phyloP scores from a whole-genome alignment of 179 eudicot genomes.

The Carnegiea gigantea region DNA sequence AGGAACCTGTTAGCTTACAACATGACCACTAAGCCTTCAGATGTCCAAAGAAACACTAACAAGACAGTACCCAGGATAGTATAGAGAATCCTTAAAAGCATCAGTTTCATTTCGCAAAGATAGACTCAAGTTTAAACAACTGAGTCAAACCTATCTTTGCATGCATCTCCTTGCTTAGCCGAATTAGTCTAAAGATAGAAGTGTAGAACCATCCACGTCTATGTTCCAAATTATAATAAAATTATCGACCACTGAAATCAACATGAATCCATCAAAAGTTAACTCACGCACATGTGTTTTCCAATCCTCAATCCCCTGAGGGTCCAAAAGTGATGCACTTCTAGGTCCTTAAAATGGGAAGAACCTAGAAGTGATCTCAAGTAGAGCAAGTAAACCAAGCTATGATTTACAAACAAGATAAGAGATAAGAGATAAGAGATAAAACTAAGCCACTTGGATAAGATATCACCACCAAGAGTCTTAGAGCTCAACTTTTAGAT shows the following conservation, averaged over 20 bases:
- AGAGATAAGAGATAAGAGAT: too few species aligned
- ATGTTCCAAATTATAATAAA: neutral
- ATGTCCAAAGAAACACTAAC: neutral
- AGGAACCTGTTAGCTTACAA: neutral
- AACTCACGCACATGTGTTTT: neutral
- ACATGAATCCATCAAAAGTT: neutral
- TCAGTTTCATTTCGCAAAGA: too few species aligned
- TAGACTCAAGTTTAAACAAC: neutral
- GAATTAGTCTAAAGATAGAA: neutral
- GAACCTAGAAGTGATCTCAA: too few species aligned
- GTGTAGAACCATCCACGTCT: neutral
- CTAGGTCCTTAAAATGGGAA: too few species aligned
- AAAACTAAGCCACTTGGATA: too few species aligned
- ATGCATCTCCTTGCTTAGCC: neutral
- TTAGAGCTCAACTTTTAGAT: too few species aligned
- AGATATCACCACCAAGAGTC: too few species aligned
- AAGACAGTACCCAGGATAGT: neutral
- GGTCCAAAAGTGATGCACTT: too few species aligned
- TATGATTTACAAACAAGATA: too few species aligned
- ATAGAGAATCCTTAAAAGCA: neutral
- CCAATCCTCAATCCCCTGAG: neutral
- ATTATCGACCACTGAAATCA: neutral
- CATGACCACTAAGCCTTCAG: neutral
- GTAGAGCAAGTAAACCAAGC: too few species aligned
- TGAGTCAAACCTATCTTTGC: neutral